Evolutionary conservation across 306 rosid genomes (phyloP).

Genomic region (Vigna reflexopilosa): DNA sequence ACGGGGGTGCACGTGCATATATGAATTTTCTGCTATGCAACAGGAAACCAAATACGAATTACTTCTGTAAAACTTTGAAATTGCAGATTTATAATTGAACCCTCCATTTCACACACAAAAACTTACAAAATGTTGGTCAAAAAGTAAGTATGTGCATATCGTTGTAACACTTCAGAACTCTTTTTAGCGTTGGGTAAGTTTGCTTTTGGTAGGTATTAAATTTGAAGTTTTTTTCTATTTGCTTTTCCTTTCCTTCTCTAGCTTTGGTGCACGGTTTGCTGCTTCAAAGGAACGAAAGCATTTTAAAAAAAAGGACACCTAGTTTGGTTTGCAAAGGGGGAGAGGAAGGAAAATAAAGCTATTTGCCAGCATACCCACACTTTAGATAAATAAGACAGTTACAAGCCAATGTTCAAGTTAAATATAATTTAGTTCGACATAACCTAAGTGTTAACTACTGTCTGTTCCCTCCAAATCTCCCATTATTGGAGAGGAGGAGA

Average conservation of each 20-base stretch:
- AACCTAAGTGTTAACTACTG: background rate
- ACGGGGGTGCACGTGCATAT: no score
- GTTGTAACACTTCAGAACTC: constrained; percentile 12
- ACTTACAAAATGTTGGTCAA: background rate
- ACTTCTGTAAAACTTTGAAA: constrained; percentile 2
- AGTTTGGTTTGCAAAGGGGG: no score
- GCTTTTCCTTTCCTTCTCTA: constrained; percentile 3
- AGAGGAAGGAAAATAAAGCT: no score
- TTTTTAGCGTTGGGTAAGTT: background rate
- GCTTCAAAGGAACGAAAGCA: background rate
- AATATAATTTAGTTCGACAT: background rate
- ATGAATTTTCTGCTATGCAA: no score
- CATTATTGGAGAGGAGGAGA: background rate
- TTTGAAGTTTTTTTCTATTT: background rate
- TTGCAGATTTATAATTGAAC: background rate
- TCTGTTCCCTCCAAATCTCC: background rate
- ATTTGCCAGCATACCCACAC: no score
- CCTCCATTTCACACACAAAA: background rate
- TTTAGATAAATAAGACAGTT: background rate
- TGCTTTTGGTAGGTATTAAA: background rate
- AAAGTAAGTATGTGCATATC: background rate
- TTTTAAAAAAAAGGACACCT: no score
- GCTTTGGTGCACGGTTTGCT: background rate
- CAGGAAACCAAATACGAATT: no score
- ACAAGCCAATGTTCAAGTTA: background rate